These are phyloP conservation scores for Nakazawaea peltata DNA, from an alignment of 805 yeast species.

Conservation along the genomic window DNA sequence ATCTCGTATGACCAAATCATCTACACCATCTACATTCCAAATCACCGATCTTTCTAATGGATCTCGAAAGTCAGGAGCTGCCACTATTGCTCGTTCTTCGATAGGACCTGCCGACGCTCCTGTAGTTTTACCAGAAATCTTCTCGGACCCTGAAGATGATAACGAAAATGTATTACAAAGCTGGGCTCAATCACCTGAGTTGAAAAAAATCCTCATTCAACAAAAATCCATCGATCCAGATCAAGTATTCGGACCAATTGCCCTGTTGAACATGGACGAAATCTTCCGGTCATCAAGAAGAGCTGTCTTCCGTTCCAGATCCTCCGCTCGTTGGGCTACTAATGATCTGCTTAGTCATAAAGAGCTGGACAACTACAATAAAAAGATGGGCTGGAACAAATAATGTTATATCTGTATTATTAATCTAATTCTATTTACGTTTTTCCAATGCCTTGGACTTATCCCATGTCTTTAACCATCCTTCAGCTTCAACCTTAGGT, in stretches of 20 bases:
- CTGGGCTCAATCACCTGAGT: conserved; percentile 59
- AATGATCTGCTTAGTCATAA: conserved; percentile 35
- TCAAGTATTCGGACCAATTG: conserved; percentile 66
- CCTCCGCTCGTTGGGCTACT: conserved; percentile 42
- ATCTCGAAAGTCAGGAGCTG: no score
- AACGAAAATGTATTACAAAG: conserved; percentile 38
- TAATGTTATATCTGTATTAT: background rate
- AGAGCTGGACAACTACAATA: conserved; percentile 39
- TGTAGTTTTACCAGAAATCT: conserved; percentile 32
- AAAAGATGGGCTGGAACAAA: conserved; percentile 32
- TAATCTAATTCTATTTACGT: conserved; percentile 17
- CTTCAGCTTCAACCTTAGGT: conserved; percentile 57
- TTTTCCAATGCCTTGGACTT: conserved; percentile 49
- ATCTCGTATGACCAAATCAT: conserved; percentile 17
- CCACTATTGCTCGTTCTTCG: background rate
- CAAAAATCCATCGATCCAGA: conserved; percentile 57
- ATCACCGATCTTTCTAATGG: no score
- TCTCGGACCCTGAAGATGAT: conserved; percentile 47
- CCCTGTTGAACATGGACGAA: conserved; percentile 60
- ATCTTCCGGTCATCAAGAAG: conserved; percentile 44
- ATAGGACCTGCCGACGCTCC: conserved; percentile 3
- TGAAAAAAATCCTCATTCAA: conserved; percentile 32
- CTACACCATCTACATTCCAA: conserved; percentile 1
- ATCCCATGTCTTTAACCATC: conserved; percentile 64
- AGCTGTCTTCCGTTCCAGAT: conserved; percentile 45